phyloP scores from a whole-genome alignment of 2,329 filamentous ascomycete genomes.

The Scytalidium lignicola region DNA sequence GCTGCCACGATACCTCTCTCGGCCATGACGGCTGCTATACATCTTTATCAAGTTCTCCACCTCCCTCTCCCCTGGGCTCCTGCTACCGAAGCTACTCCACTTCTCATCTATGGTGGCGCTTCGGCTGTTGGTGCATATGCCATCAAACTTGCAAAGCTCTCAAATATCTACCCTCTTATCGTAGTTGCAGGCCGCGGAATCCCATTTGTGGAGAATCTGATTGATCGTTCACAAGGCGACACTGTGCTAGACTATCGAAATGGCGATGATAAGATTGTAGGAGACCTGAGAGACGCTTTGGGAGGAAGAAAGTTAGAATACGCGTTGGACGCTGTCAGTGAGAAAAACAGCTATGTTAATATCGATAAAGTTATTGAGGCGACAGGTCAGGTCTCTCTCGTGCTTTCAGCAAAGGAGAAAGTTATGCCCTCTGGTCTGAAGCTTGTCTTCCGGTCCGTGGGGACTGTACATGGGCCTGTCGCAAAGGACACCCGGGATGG shows the following conservation, averaged over 20 bases:
- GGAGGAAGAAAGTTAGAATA: background rate
- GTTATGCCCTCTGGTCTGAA: too few species aligned
- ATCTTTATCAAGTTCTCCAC: constrained; percentile 39
- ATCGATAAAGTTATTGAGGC: background rate
- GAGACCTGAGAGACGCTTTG: background rate
- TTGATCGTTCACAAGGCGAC: constrained; percentile 44
- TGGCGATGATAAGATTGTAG: constrained; percentile 33
- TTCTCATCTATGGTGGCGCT: constrained; percentile 46
- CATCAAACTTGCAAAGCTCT: constrained; percentile 39
- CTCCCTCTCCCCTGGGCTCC: constrained; percentile 46
- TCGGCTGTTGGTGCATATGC: constrained; percentile 51
- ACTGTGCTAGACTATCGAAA: constrained; percentile 49
- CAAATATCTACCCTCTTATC: constrained; percentile 54
- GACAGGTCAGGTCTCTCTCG: too few species aligned
- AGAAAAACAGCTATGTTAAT: constrained; percentile 23
- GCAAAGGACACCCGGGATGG: constrained; percentile 2
- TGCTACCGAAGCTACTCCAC: constrained; percentile 19
- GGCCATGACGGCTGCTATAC: constrained; percentile 48
- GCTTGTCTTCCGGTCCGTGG: too few species aligned
- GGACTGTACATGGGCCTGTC: background rate
- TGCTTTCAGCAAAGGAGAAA: too few species aligned
- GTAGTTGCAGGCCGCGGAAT: constrained; percentile 45
- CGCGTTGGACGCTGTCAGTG: constrained; percentile 5
- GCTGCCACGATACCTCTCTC: constrained; percentile 53
- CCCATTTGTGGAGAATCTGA: constrained; percentile 40